Evolutionary conservation across 2,329 filamentous ascomycete genomes (phyloP), one percentile per base, ranked within the genome.

Genomic region (Didymella pinodella): DNA sequence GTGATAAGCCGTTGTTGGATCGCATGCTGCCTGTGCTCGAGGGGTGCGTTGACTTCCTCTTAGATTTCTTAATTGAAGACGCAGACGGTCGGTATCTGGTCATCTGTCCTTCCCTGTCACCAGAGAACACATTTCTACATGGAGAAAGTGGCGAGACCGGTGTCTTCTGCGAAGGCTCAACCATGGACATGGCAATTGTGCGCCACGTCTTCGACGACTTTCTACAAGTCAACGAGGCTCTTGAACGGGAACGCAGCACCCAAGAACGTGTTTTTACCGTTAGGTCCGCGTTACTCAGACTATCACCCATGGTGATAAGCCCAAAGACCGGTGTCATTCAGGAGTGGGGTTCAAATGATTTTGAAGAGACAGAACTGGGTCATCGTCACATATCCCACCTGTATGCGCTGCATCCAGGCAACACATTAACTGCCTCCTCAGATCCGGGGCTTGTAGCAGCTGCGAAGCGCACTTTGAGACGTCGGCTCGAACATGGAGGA

Each of bases 371-470:
- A 3, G 82, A 84, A 47, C 80, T 79, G 0, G 82, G 82, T 0
- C 82, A 85, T 58, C 77, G 83, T 0, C 83, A 85, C 48, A 76
- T 84, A 4, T 84, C 81, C 0, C 82, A 83, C 57, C 73, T 84
- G 0, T 84, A 80, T 59, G 82, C 77, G 0, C 74, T 85, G 2
- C 80, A 81, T 51, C 83, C 83, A 0, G 81, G 81, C 0, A 74
- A 71, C 6, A 59, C 66, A 2, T 80, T 83, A n/a, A 74, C 75
- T 2, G 74, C 71, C 3, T 63, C 65, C 1, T 70, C 73, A 4
- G 75, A 75, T 1, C 73, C 70, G 11, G 71, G 65, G 7, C 68
- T 78, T 2, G 69, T 74, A 12, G 59, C 64, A 5, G 76, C 76
- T 1, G 75, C 74, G 7, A 28, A 66, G 52, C 47, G 60, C 59